Evolutionary conservation across 2,329 filamentous ascomycete species (phyloP).

Genomic region (Sclerotinia spermophila): DNA sequence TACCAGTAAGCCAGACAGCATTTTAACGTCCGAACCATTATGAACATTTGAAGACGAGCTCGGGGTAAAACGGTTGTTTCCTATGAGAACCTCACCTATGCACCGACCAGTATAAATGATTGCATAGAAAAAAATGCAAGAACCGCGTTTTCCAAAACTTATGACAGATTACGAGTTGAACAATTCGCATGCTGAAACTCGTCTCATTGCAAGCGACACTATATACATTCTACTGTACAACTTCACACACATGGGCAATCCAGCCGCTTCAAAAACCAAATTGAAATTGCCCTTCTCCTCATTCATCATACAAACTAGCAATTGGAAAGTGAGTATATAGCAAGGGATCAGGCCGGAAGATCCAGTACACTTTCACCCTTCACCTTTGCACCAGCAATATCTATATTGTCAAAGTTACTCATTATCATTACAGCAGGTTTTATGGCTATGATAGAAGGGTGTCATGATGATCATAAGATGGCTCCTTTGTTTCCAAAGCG

Average conservation of each 20-base stretch:
- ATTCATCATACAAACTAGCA: background rate
- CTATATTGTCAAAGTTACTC: background rate
- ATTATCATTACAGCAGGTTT: background rate
- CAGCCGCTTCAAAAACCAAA: background rate
- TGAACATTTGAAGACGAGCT: background rate
- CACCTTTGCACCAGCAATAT: background rate
- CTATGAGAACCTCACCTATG: background rate
- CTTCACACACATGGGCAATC: background rate
- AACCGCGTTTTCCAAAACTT: background rate
- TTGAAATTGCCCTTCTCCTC: background rate
- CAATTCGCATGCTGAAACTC: background rate
- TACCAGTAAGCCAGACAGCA: background rate
- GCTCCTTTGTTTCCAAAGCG: background rate
- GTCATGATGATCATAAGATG: background rate
- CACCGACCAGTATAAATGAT: background rate
- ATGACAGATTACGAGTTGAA: background rate
- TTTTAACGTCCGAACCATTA: background rate
- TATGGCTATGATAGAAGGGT: background rate
- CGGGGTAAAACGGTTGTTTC: background rate
- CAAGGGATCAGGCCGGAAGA: background rate
- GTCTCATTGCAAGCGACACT: background rate
- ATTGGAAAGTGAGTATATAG: background rate
- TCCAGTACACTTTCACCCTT: background rate
- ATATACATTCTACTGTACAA: background rate
- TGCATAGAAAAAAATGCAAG: background rate